Percentiles rank a stretch among this genome's conserved stretches.
These are phyloP conservation scores for Eruca vesicaria DNA, from an alignment of 441 rosid species.

Conservation along the genomic window DNA sequence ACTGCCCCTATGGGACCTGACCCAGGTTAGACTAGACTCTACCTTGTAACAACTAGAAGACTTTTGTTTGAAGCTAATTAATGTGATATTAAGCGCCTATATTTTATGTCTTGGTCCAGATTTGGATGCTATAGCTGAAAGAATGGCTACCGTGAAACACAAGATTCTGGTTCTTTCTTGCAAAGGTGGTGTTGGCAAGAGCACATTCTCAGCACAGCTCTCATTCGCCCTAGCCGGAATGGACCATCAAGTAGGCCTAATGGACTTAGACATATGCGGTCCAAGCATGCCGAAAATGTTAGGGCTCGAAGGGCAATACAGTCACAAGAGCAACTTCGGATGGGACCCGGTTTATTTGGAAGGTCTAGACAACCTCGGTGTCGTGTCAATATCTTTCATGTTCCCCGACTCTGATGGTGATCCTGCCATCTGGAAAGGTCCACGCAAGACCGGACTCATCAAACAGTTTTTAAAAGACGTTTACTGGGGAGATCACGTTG, in stretches of 20 bases:
- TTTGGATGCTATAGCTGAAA: conserved; percentile 81
- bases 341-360: conserved; percentile 92
- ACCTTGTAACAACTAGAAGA: background rate
- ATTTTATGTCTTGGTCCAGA: conserved; percentile 54
- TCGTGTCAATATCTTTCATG: conserved; percentile 89
- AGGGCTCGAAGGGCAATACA: conserved; percentile 79
- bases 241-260: conserved; percentile 82
- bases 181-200: conserved; percentile 96
- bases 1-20: conserved; percentile 94
- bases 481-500: conserved; percentile 73
- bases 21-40: conserved; percentile 53
- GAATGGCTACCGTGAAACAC: conserved; percentile 89
- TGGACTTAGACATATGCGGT: conserved; percentile 89
- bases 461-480: conserved; percentile 80
- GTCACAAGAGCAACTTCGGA: conserved; percentile 83
- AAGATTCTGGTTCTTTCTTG: conserved; percentile 89
- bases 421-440: conserved; percentile 87
- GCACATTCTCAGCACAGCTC: conserved; percentile 93
- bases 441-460: conserved; percentile 72
- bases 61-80: background rate
- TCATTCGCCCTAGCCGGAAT: conserved; percentile 76
- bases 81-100: background rate
- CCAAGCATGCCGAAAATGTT: conserved; percentile 99
- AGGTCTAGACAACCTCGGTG: conserved; percentile 77
- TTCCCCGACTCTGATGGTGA: conserved; percentile 73